These are phyloP conservation scores for Punctularia strigosozonata DNA, from an alignment of 768 basidiomycete genomes.

Conservation along the genomic window DNA sequence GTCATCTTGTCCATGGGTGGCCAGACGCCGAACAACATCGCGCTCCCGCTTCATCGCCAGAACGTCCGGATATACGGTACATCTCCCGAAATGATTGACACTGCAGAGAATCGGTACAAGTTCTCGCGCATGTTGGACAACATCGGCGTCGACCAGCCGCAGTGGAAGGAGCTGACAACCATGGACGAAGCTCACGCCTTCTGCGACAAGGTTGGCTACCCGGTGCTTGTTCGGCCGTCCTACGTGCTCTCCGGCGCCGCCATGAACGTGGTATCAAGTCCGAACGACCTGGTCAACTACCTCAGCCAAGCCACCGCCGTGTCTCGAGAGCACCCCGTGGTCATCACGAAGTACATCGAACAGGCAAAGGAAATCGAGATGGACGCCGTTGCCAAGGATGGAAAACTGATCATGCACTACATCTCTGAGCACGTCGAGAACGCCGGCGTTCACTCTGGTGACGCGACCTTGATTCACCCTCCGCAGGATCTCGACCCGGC, in stretches of 20 bases:
- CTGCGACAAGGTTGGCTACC: conserved; percentile 89
- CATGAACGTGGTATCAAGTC: conserved; percentile 97
- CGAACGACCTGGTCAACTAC: conserved; percentile 84
- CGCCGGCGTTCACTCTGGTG: conserved; percentile 97
- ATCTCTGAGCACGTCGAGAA: conserved; percentile 99
- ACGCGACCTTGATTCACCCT: conserved; percentile 95
- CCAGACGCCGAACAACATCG: conserved; percentile 98
- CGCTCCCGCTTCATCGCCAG: conserved; percentile 87
- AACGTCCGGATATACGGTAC: conserved; percentile 99
- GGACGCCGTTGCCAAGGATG: conserved; percentile 96
- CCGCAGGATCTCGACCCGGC: conserved; percentile 97
- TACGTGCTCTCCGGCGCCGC: conserved; percentile 99
- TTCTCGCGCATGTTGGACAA: conserved; percentile 96
- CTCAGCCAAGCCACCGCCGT: conserved; percentile 92
- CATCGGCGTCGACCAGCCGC: conserved; percentile 96
- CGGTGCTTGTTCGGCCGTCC: conserved; percentile 92
- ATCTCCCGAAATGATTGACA: conserved; percentile 99
- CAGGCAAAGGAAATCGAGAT: conserved; percentile 99
- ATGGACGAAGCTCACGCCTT: conserved; percentile 81
- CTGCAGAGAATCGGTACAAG: conserved; percentile 98
- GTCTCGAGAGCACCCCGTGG: conserved; percentile 92
- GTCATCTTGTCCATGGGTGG: conserved; percentile 98
- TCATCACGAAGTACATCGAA: conserved; percentile 98
- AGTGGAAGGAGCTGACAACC: conserved; percentile 93
- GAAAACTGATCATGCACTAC: conserved; percentile 98